These are phyloP conservation scores for Pelargonium nanum DNA, from an alignment of 345 rosid genomes.

Conservation along the genomic window DNA sequence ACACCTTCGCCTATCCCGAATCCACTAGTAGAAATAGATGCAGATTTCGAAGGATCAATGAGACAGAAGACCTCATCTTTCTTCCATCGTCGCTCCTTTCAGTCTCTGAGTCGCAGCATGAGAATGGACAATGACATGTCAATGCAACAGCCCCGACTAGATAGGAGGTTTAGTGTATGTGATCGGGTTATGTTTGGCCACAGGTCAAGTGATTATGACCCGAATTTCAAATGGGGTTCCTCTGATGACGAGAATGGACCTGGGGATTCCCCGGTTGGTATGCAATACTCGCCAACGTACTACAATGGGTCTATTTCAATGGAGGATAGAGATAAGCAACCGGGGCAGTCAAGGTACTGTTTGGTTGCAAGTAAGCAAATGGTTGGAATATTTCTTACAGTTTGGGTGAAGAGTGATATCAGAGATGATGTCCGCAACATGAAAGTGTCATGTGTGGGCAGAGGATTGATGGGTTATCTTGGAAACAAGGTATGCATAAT, in stretches of 20 bases:
- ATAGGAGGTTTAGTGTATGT: conserved; percentile 71
- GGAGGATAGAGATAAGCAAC: conserved; percentile 50
- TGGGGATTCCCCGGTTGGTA: conserved; percentile 28
- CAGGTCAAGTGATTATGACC: conserved; percentile 58
- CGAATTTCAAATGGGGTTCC: conserved; percentile 27
- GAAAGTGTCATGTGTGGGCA: conserved; percentile 94
- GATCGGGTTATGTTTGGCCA: conserved; percentile 59
- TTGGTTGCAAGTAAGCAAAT: conserved; percentile 93
- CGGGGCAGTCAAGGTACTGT: conserved; percentile 68
- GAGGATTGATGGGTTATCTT: conserved; percentile 99
- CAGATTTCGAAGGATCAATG: conserved; percentile 71
- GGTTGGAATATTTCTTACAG: conserved; percentile 91
- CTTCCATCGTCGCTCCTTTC: conserved; percentile 70
- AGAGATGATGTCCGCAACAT: conserved; percentile 61
- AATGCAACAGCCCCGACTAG: conserved; percentile 39
- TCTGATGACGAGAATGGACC: conserved; percentile 77
- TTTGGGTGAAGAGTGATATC: conserved; percentile 86
- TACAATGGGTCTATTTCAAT: conserved; percentile 36
- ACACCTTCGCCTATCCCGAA: conserved; percentile 79
- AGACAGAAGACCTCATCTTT: conserved; percentile 45
- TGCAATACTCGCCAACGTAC: conserved; percentile 19
- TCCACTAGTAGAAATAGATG: conserved; percentile 75
- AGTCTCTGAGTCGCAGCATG: conserved; percentile 62
- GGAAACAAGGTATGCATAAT: conserved; percentile 98
- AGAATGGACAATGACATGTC: conserved; percentile 44